A percentile compares a stretch with the other conserved stretches of the same genome.
phyloP scores from a whole-genome alignment of 306 rosid genomes.

The Casuarina equisetifolia region DNA sequence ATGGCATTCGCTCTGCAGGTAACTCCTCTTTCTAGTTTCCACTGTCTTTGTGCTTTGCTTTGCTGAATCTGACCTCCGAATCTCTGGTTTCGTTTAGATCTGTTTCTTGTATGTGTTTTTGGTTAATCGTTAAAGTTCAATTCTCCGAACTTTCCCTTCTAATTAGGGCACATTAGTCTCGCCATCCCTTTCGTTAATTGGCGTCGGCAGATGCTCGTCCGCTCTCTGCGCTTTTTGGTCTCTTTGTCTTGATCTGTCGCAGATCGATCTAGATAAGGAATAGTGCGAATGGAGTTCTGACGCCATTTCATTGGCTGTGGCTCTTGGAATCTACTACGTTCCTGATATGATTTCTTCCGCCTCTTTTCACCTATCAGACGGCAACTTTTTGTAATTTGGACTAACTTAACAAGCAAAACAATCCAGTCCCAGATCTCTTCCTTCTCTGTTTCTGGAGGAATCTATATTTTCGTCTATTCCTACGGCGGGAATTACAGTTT shows the following conservation, averaged over 20 bases:
- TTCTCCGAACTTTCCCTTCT: background rate
- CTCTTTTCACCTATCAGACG: constrained; percentile 2
- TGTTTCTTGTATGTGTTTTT: constrained; percentile 20
- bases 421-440: background rate
- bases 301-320: constrained; percentile 5
- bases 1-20: constrained; percentile 86
- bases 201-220: background rate
- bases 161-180: background rate
- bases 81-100: constrained; percentile 47
- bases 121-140: background rate
- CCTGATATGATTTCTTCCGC: background rate
- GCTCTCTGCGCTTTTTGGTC: background rate
- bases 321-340: background rate
- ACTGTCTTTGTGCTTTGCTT: background rate
- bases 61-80: constrained; percentile 15
- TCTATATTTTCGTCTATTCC: background rate
- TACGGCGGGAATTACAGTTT: too few species aligned
- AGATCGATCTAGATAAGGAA: constrained; percentile 27
- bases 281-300: background rate
- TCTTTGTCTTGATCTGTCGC: constrained; percentile 10
- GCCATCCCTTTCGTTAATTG: background rate
- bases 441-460: background rate
- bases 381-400: background rate
- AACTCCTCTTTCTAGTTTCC: constrained; percentile 4
- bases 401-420: background rate